Evolutionary conservation across 2,329 filamentous ascomycete species (phyloP), one percentile per base, ranked within the genome.

Genomic region (Trichoderma koningiopsis): DNA sequence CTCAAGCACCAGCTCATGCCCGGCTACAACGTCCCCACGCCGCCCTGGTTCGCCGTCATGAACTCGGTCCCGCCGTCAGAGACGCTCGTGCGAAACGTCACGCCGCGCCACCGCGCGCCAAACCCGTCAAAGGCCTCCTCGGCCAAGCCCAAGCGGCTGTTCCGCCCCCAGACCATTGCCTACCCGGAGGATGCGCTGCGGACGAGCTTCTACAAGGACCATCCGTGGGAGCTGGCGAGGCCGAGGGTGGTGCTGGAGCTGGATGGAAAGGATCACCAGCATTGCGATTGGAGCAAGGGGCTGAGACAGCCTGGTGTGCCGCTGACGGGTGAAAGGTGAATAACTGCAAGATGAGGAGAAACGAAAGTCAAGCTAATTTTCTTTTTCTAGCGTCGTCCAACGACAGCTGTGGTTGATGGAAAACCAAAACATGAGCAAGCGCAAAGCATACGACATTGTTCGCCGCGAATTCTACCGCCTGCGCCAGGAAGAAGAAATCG

Each of bases 201-300:
- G 72, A 85, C 82, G 73, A 88, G 90, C 33, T 99, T 98, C 83
- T 99, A 92, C 83, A 89, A 86, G 76, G 95, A 99, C 79, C 96
- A 99, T 79, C 96, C 96, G 5, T 99, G 96, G 96, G 96, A 99
- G 81, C 83, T 99, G 77, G 96, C 96, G 22, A 87, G 95, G 72
- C 96, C 96, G 67, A 87, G 93, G 74, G 85, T 97, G 70, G 84
- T 99, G 58, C 82, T 98, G 11, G 96, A 99, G 81, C 84, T 89
- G 74, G 91, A 95, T 76, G 96, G 96, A 65, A 92, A 91, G 77
- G 95, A 99, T 77, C 84, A 88, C 63, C 88, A 91, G 78, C 84
- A 82, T 67, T 89, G 89, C 75, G 89, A 97, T 79, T 98, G 95
- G 95, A 92, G 90, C 74, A 89, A 81, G 75, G 88, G 85, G 29